Percentiles rank a stretch among this genome's conserved stretches.
These are phyloP conservation scores for Lepidium didymum DNA, from an alignment of 345 rosid species.

Conservation along the genomic window DNA sequence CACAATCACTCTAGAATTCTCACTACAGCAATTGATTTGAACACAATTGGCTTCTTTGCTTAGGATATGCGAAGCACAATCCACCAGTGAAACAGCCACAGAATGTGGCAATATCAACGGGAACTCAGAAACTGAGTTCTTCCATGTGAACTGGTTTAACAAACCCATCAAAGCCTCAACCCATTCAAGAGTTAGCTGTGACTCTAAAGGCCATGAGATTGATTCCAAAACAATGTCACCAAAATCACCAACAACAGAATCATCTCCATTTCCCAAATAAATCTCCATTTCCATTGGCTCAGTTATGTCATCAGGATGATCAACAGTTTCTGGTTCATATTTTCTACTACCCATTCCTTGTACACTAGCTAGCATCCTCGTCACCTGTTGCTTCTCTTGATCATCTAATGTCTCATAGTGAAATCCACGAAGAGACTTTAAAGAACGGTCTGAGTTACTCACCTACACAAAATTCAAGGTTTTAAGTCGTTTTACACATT, in stretches of 20 bases:
- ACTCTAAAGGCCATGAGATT: conserved; percentile 38
- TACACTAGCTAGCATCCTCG: conserved; percentile 21
- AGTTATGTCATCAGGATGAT: conserved; percentile 22
- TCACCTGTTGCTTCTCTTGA: conserved; percentile 23
- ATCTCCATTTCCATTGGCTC: conserved; percentile 31
- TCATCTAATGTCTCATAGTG: conserved; percentile 29
- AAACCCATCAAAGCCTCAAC: conserved; percentile 31
- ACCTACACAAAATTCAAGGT: conserved; percentile 9
- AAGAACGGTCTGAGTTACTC: conserved; percentile 28
- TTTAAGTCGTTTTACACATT: background rate
- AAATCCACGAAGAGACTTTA: conserved; percentile 28
- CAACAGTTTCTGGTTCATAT: conserved; percentile 20
- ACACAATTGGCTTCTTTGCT: conserved; percentile 39
- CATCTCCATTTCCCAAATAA: conserved; percentile 30
- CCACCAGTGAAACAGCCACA: conserved; percentile 30
- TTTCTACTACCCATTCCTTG: conserved; percentile 32
- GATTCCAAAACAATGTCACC: conserved; percentile 25
- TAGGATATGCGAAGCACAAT: conserved; percentile 29
- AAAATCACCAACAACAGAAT: conserved; percentile 15
- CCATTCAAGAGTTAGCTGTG: conserved; percentile 32
- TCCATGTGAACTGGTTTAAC: conserved; percentile 31
- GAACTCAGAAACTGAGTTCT: conserved; percentile 27
- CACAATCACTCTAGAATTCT: conserved; percentile 30
- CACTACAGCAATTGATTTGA: conserved; percentile 10
- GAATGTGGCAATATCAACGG: conserved; percentile 21